Conservation (phyloP, 2,329 filamentous ascomycete species). For the Beauveria brongniartii region DNA sequence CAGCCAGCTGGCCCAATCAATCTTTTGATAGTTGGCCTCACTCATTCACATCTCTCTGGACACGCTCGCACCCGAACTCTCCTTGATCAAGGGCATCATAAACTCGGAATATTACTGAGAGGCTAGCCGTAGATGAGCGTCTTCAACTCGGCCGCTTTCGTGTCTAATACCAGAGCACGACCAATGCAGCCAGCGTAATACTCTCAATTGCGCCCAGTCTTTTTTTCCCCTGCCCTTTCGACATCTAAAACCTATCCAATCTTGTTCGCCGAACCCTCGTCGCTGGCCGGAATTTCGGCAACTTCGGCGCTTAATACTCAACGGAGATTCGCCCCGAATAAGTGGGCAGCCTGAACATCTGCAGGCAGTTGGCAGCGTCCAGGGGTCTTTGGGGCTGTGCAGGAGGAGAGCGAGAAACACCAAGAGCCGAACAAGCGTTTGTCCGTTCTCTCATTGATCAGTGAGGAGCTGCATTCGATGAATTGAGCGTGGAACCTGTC, state of each 20-base stretch:
- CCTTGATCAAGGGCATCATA: constrained; percentile 17
- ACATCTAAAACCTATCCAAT: not conserved
- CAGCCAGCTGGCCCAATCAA: constrained; percentile 29
- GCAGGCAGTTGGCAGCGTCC: not conserved
- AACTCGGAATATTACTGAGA: too few species aligned
- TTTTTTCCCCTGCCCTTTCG: not conserved
- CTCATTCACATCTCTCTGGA: constrained; percentile 36
- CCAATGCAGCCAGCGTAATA: not conserved
- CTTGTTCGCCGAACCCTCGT: not conserved
- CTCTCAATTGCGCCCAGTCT: not conserved
- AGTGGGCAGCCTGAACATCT: not conserved
- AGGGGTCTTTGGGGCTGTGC: constrained; percentile 6
- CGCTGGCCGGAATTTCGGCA: constrained; percentile 3
- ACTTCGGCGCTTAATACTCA: constrained; percentile 5
- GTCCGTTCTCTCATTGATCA: not conserved
- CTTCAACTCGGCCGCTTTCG: too few species aligned
- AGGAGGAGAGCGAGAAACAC: not conserved
- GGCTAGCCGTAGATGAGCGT: too few species aligned
- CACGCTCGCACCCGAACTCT: constrained; percentile 36
- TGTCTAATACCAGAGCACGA: too few species aligned
- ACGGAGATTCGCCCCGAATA: constrained; percentile 2
- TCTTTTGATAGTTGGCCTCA: constrained; percentile 40
- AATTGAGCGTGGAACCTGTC: not conserved
- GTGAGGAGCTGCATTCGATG: not conserved
- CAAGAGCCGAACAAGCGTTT: not conserved